Conservation (phyloP, 2,329 filamentous ascomycete genomes). For the Ascocoryne sarcoides region DNA sequence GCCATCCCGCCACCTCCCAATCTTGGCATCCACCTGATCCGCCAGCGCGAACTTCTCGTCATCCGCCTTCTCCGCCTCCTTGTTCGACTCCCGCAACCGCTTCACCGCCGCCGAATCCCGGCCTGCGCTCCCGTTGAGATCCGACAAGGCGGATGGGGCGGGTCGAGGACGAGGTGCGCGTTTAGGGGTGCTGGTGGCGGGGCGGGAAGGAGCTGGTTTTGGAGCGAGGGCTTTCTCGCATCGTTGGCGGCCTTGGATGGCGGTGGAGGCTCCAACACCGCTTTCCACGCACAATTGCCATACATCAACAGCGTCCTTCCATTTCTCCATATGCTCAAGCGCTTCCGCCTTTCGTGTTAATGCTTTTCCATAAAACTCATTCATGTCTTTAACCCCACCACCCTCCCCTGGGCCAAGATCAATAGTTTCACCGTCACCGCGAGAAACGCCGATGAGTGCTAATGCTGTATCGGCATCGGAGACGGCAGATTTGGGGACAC, state of each 20-base stretch:
- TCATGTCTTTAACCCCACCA: constrained; percentile 72
- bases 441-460: constrained; percentile 66
- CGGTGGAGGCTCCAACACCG: constrained; percentile 76
- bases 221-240: constrained; percentile 81
- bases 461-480: constrained; percentile 76
- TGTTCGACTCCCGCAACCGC: constrained; percentile 73
- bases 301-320: constrained; percentile 69
- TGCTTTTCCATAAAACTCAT: constrained; percentile 87
- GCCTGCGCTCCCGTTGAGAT: constrained; percentile 30
- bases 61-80: constrained; percentile 76
- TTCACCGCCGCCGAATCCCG: constrained; percentile 67
- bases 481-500: constrained; percentile 81
- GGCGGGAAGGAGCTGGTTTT: constrained; percentile 42
- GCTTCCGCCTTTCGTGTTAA: constrained; percentile 92
- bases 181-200: constrained; percentile 36
- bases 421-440: constrained; percentile 74
- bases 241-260: constrained; percentile 75
- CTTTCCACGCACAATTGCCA: constrained; percentile 80
- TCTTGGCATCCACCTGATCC: constrained; percentile 73
- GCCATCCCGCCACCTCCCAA: constrained; percentile 77
- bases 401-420: constrained; percentile 51
- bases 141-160: constrained; percentile 31
- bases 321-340: constrained; percentile 90
- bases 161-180: constrained; percentile 35
- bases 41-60: constrained; percentile 87